Evolutionary conservation across 1,284 basidiomycete genomes (phyloP).

Genomic region (Microbotryum lychnidis-dioicae): DNA sequence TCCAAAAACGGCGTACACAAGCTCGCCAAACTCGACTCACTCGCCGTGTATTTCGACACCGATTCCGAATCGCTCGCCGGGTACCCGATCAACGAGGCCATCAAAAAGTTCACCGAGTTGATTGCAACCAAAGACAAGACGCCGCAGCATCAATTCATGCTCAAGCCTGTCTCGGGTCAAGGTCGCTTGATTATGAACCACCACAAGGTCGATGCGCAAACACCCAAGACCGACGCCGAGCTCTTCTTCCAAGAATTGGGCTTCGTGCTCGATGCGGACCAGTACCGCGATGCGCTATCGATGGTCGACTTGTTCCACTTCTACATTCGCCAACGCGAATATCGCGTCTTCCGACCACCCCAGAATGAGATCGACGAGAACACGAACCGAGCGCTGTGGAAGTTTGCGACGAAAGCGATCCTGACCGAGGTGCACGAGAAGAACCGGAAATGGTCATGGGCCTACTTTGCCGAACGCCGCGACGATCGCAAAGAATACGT

Average conservation of each 20-base stretch:
- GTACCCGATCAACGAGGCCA: slow-evolving; percentile 52
- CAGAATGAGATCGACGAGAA: slow-evolving; percentile 58
- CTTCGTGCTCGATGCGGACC: slow-evolving; percentile 83
- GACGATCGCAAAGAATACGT: slow-evolving; percentile 80
- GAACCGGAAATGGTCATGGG: slow-evolving; percentile 83
- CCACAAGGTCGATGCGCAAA: slow-evolving; percentile 53
- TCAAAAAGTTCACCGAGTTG: slow-evolving; percentile 68
- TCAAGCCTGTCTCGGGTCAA: slow-evolving; percentile 93
- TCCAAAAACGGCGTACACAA: slow-evolving; percentile 85
- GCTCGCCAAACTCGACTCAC: slow-evolving; percentile 77
- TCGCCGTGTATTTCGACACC: slow-evolving; percentile 94
- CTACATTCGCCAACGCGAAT: slow-evolving; percentile 83
- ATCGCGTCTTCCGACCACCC: slow-evolving; percentile 52
- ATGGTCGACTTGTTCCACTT: slow-evolving; percentile 97
- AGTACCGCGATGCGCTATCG: slow-evolving; percentile 90
- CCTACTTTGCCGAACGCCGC: slow-evolving; percentile 76
- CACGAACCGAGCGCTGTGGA: slow-evolving; percentile 62
- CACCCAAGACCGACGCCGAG: slow-evolving; percentile 78
- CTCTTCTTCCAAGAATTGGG: slow-evolving; percentile 92
- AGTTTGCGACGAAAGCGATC: slow-evolving; percentile 77
- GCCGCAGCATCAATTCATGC: slow-evolving; percentile 78
- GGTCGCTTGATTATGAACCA: slow-evolving; percentile 82
- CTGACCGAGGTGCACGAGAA: slow-evolving; percentile 77
- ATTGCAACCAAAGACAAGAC: slow-evolving; percentile 49
- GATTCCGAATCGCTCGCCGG: slow-evolving; percentile 77